phyloP scores from a whole-genome alignment of 2,329 filamentous ascomycete species.

The Cercospora sp. region DNA sequence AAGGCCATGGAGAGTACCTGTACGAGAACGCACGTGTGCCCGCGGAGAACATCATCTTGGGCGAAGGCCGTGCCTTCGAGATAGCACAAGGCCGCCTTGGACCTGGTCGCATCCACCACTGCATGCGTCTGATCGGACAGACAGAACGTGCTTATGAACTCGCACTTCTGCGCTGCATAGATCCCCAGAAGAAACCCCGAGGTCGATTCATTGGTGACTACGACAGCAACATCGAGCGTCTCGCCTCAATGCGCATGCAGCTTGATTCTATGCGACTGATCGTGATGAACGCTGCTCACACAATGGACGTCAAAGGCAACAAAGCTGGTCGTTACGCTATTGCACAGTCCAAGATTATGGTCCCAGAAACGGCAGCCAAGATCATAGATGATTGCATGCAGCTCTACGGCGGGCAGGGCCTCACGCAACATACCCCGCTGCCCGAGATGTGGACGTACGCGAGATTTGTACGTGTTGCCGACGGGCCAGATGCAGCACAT shows the following conservation, averaged over 20 bases:
- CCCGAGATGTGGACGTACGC: slow-evolving; percentile 53
- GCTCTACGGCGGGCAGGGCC: slow-evolving; percentile 82
- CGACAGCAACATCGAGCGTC: slow-evolving; percentile 90
- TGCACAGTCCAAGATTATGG: slow-evolving; percentile 86
- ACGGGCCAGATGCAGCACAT: slow-evolving; percentile 95
- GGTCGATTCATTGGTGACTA: slow-evolving; percentile 81
- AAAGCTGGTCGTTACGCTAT: slow-evolving; percentile 89
- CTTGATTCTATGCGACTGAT: slow-evolving; percentile 86
- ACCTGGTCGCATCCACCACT: slow-evolving; percentile 92
- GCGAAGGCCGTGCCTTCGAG: slow-evolving; percentile 93
- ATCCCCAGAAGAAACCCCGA: slow-evolving; percentile 83
- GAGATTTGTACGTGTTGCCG: slow-evolving; percentile 44
- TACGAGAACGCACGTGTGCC: slow-evolving; percentile 89
- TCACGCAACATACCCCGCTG: slow-evolving; percentile 89
- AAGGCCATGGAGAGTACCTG: slow-evolving; percentile 87
- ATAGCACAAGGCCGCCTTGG: slow-evolving; percentile 97
- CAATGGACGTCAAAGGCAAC: slow-evolving; percentile 82
- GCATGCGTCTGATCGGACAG: slow-evolving; percentile 88
- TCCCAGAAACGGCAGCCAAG: slow-evolving; percentile 74
- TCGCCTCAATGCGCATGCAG: slow-evolving; percentile 85
- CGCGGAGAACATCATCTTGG: slow-evolving; percentile 77
- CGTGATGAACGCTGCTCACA: slow-evolving; percentile 88
- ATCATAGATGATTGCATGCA: slow-evolving; percentile 94
- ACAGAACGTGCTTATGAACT: slow-evolving; percentile 87
- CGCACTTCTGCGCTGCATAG: slow-evolving; percentile 90